phyloP scores from a whole-genome alignment of 306 rosid genomes.

The Pyrus communis region DNA sequence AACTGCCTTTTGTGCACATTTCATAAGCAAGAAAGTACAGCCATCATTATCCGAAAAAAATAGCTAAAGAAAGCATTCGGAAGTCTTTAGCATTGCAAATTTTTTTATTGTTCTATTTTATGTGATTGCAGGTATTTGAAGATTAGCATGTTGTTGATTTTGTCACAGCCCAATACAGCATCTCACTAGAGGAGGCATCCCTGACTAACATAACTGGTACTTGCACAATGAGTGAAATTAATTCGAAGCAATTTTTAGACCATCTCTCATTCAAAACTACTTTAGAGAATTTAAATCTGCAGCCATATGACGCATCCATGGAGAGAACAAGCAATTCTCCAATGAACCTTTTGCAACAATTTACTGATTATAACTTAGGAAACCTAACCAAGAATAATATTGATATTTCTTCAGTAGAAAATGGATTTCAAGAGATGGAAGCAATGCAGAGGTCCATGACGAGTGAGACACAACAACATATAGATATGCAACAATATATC shows the following conservation, averaged over 20 bases:
- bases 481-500: constrained; percentile 31
- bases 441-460: constrained; percentile 26
- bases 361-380: constrained; percentile 24
- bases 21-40: background rate
- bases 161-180: constrained; percentile 39
- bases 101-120: background rate
- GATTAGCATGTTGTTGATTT: constrained; percentile 62
- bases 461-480: constrained; percentile 20
- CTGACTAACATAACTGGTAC: constrained; percentile 6
- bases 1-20: background rate
- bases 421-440: constrained; percentile 26
- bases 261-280: constrained; percentile 16
- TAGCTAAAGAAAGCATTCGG: too few relatives aligned
- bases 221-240: constrained; percentile 28
- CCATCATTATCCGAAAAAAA: background rate
- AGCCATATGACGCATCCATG: constrained; percentile 31
- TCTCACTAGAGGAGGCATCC: constrained; percentile 32
- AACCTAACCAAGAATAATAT: constrained; percentile 26
- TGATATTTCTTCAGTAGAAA: constrained; percentile 10
- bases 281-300: constrained; percentile 26
- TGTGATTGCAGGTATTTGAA: constrained; percentile 48
- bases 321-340: constrained; percentile 33
- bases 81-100: background rate
- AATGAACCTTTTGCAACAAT: constrained; percentile 55
- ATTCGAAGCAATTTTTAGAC: constrained; percentile 25